phyloP scores from a whole-genome alignment of 768 basidiomycete genomes.

The Boletus bicolor region DNA sequence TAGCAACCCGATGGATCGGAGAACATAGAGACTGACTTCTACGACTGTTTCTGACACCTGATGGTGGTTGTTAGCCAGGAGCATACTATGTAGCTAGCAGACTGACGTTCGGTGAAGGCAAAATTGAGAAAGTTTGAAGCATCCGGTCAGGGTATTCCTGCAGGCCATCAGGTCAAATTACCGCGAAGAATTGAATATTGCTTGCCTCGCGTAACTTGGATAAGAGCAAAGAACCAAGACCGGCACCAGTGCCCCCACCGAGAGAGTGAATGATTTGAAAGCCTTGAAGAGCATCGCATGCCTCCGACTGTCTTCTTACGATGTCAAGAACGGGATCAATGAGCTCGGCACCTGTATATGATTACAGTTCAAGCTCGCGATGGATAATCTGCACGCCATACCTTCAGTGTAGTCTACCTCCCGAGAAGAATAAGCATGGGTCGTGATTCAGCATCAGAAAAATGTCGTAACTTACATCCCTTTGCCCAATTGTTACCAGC shows the following conservation, averaged over 20 bases:
- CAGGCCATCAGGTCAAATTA: constrained; percentile 11
- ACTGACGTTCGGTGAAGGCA: constrained; percentile 56
- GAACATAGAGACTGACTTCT: constrained; percentile 37
- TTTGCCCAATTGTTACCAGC: constrained; percentile 97
- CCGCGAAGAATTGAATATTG: constrained; percentile 1
- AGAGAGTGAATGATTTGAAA: constrained; percentile 89
- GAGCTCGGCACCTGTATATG: constrained; percentile 74
- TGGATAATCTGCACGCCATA: constrained; percentile 24
- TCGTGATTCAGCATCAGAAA: constrained; percentile 1
- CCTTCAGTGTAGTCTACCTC: constrained; percentile 84
- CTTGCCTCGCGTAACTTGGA: constrained; percentile 77
- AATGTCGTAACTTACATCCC: constrained; percentile 60
- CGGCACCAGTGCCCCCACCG: constrained; percentile 89
- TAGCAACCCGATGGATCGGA: not conserved
- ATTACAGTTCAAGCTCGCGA: not conserved
- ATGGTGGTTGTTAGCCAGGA: constrained; percentile 9
- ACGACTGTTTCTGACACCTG: constrained; percentile 50
- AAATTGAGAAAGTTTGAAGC: constrained; percentile 50
- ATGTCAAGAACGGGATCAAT: constrained; percentile 82
- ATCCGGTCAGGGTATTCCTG: constrained; percentile 56
- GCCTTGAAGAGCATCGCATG: constrained; percentile 84
- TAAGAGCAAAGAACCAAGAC: constrained; percentile 75
- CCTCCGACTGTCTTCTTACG: constrained; percentile 76
- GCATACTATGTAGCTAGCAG: not conserved
- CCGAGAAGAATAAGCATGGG: constrained; percentile 19